Conservation (phyloP, 73 alveolate species). For the Breviolum minutum region DNA sequence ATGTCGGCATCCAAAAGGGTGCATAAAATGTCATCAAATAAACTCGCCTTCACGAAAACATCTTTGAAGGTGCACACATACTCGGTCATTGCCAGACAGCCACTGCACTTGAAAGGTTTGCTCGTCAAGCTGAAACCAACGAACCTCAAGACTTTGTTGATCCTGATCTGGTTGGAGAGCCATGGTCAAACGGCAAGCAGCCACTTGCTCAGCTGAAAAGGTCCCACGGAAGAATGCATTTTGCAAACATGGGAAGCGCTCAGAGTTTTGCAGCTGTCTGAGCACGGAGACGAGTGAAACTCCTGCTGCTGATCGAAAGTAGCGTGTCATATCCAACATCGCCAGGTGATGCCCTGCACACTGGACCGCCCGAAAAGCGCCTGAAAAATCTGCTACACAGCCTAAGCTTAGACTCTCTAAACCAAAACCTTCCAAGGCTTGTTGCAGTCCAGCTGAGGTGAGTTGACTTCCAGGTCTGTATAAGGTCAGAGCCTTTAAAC, state of each 20-base stretch:
- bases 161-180: background rate
- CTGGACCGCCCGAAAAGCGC: conserved; percentile 35
- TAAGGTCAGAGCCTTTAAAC: conserved; percentile 6
- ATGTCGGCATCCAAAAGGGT: no score
- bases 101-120: conserved; percentile 41
- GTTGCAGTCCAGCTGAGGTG: conserved; percentile 47
- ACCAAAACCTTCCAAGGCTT: conserved; percentile 14
- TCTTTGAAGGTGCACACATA: conserved; percentile 45
- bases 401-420: conserved; percentile 43
- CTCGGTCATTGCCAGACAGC: background rate
- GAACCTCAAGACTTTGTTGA: background rate
- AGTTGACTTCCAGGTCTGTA: conserved; percentile 63
- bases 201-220: conserved; percentile 67
- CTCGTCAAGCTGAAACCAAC: conserved; percentile 53
- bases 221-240: conserved; percentile 57
- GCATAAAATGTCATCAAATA: background rate
- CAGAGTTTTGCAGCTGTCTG: background rate
- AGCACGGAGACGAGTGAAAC: conserved; percentile 54
- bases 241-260: conserved; percentile 13
- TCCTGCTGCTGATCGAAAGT: conserved; percentile 67
- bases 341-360: conserved; percentile 9
- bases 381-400: conserved; percentile 69
- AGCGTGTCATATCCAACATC: conserved; percentile 59
- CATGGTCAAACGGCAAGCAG: conserved; percentile 23
- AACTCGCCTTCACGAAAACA: conserved; percentile 63